phyloP scores from a whole-genome alignment of 805 yeast genomes.

The Phaffomyces antillensis region DNA sequence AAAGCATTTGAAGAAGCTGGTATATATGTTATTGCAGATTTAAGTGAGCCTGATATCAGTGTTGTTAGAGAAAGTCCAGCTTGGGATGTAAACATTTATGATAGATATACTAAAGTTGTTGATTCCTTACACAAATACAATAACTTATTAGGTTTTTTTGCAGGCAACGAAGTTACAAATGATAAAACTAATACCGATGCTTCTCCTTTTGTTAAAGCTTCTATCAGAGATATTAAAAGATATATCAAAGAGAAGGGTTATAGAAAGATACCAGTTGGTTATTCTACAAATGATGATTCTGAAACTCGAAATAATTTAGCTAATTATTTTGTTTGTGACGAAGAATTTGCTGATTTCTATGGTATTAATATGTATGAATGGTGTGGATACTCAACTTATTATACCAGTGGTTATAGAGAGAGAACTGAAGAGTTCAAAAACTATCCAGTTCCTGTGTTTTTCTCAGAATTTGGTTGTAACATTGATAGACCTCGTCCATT shows the following conservation, averaged over 20 bases:
- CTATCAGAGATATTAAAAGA: slow-evolving; percentile 78
- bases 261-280: slow-evolving; percentile 87
- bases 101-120: slow-evolving; percentile 75
- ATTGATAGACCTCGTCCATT: slow-evolving; percentile 59
- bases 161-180: slow-evolving; percentile 95
- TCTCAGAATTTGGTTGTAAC: slow-evolving; percentile 81
- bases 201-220: slow-evolving; percentile 93
- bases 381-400: slow-evolving; percentile 66
- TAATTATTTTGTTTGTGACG: slow-evolving; percentile 81
- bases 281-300: slow-evolving; percentile 84
- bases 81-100: slow-evolving; percentile 67
- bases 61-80: slow-evolving; percentile 70
- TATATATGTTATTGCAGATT: slow-evolving; percentile 84
- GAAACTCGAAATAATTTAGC: slow-evolving; percentile 75
- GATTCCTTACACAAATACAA: slow-evolving; percentile 72
- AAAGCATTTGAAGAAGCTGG: slow-evolving; percentile 70
- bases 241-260: slow-evolving; percentile 63
- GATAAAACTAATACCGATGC: slow-evolving; percentile 77
- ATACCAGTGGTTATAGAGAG: slow-evolving; percentile 56
- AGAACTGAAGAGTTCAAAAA: slow-evolving; percentile 56
- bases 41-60: slow-evolving; percentile 77
- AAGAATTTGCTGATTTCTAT: slow-evolving; percentile 58
- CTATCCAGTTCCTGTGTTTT: slow-evolving; percentile 66
- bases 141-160: slow-evolving; percentile 89
- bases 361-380: slow-evolving; percentile 86